Evolutionary conservation across 2,329 filamentous ascomycete genomes (phyloP), one percentile per base, ranked within the genome.

Genomic region (Colletotrichum coccodes): DNA sequence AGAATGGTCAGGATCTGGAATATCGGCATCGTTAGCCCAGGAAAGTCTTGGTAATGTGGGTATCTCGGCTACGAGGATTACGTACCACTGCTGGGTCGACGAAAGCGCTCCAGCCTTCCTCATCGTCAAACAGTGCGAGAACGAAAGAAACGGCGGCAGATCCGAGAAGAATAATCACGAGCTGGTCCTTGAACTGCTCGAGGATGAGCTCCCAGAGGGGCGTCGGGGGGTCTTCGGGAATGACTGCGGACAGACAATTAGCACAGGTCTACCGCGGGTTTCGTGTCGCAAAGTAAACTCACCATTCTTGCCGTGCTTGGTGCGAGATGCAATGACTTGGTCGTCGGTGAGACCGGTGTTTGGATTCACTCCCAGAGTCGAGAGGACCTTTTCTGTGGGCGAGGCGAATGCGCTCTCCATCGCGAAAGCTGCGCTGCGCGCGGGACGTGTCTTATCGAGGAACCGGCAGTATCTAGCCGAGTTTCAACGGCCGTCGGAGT

Each of bases 181-280:
- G 90, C 82, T 99, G 96, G 79, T 99, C 96, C 83, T 99, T 98
- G 88, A 99, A 99, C 81, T 99, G 96, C 83, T 99, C 96, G 68
- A 99, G 88, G 64, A 99, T 94, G 71, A 99, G 91, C 82, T 98
- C 90, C 96, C 95, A 99, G 54, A 99, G 80, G 44, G 96, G 96
- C 36, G 96, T 99, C 3, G 96, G 94, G 61, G 96, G 96, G 73
- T 99, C 96, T 84, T 99, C 96, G 52, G 87, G 82, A 71, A 90
- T 90, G 54, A 86, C 87, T 90, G 72, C 11, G 49, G 58, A 59
- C 61, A 42, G 49, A 42, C 57, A 38, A 53, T 70, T 34, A 70
- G 71, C 72, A 71, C 72, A 57, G 40, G 60, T 52, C 56, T 50
- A 30, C 57, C 40, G 59, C 11, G 40, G 44, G 53, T 44, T 40